Base-by-base conservation (phyloP, 768 basidiomycete species). In the Fomitopsis pulvina region DNA sequence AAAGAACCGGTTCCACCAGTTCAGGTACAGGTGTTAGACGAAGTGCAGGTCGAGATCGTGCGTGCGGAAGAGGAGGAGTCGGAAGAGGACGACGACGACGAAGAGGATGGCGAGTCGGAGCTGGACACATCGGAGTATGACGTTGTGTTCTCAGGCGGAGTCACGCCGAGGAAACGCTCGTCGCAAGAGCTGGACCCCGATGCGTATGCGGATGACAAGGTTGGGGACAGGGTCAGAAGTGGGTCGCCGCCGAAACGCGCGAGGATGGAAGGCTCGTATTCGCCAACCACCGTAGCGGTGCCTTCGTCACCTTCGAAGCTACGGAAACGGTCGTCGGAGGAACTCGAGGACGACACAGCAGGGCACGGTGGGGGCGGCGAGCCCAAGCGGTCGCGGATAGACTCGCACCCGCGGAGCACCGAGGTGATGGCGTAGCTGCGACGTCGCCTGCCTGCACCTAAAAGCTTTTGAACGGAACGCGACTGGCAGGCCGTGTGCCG, bases 221-320 rank as follows among this genome's bases (percentile, higher is more conserved):
- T 10, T 6, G 39, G 32, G 27, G 4, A 9, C 25, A 20, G 22
- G 43, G 42, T 50, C 24, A 48, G 53, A 41, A 18, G 53, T 9
- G 55, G 60, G 6, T 73, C 74, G 0, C 73, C 74, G 10, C 73
- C 73, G 7, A 75, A 75, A 54, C 68, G 72, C 41, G 62, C 56
- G 22, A 64, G 71, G 42, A 50, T 60, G 20, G 61, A 56, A 1
- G 57, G 58, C 2, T 48, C 54, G 5, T 58, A 48, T 41, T 51
- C 57, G 12, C 51, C 47, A 14, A 24, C 54, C n/a, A 40, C 30
- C 2, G 28, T 49, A 10, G 22, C 44, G 4, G 22, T 32, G 21
- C 16, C 47, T 20, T 47, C 56, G 10, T 27, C 50, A n/a, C 20
- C 30, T 21, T 34, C 41, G 4, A 48, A 57, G 16, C 47, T 55